Evolutionary conservation across 202 grass and related monocot genomes (phyloP).

Genomic region (Elaeis oleifera): DNA sequence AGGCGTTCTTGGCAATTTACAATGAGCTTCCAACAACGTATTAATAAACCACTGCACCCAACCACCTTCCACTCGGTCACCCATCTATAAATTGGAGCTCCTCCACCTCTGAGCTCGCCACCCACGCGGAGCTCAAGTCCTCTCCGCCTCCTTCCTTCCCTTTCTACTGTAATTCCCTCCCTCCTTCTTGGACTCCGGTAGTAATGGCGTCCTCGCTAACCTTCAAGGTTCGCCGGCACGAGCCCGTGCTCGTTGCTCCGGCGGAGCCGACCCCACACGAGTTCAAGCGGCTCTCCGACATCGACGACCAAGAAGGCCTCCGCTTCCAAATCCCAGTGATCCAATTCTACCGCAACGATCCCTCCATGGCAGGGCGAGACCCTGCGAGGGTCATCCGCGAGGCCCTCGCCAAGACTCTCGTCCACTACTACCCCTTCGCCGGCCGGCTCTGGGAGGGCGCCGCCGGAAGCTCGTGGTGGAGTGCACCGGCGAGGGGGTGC

Average conservation of each 20-base stretch:
- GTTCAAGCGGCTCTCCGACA: constrained; percentile 78
- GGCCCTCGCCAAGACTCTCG: constrained; percentile 53
- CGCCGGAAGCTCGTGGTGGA: constrained; percentile 71
- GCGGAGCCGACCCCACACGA: constrained; percentile 41
- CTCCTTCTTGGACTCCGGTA: too few species aligned
- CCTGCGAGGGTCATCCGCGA: constrained; percentile 45
- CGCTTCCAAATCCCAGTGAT: constrained; percentile 90
- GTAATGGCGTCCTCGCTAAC: too few species aligned
- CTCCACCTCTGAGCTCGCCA: too few species aligned
- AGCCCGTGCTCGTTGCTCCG: constrained; percentile 56
- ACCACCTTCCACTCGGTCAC: too few species aligned
- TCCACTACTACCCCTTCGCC: constrained; percentile 81
- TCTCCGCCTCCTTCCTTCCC: too few species aligned
- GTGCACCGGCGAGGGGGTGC: constrained; percentile 71
- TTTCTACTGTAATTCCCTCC: too few species aligned
- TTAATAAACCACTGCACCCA: too few species aligned
- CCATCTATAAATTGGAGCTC: too few species aligned
- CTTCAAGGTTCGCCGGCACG: constrained; percentile 45
- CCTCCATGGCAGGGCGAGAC: constrained; percentile 28
- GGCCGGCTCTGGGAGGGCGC: constrained; percentile 48
- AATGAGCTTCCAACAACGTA: too few species aligned
- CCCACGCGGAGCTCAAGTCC: too few species aligned
- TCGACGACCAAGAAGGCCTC: constrained; percentile 90
- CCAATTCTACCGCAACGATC: constrained; percentile 59
- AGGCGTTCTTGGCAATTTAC: too few species aligned